Evolutionary conservation across 1,284 basidiomycete species (phyloP).

Genomic region (Leccinum pachyderme): DNA sequence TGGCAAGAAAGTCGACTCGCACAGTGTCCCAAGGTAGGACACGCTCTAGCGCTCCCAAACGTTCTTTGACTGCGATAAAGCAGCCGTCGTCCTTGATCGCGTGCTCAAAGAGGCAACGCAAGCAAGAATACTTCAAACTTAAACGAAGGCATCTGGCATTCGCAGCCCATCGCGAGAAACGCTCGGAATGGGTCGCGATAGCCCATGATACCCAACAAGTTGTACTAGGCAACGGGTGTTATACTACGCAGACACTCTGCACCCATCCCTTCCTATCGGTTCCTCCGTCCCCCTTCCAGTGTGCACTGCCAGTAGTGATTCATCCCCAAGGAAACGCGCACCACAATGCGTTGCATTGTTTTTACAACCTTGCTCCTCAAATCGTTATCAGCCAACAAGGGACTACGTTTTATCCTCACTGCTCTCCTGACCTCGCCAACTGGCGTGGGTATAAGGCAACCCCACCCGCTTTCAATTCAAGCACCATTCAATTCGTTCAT

Average conservation of each 20-base stretch:
- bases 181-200: slow-evolving; percentile 31
- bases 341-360: slow-evolving; percentile 9
- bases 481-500: slow-evolving; percentile 27
- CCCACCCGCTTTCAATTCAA: slow-evolving; percentile 4
- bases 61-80: slow-evolving; percentile 24
- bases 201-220: slow-evolving; percentile 43
- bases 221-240: slow-evolving; percentile 46
- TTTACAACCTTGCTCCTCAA: slow-evolving; percentile 40
- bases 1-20: slow-evolving; percentile 22
- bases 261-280: slow-evolving; percentile 18
- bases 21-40: slow-evolving; percentile 30
- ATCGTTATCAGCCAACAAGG: slow-evolving; percentile 38
- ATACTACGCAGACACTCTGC: slow-evolving; percentile 38
- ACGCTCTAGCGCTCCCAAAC: slow-evolving; percentile 20
- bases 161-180: slow-evolving; percentile 25
- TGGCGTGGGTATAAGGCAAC: slow-evolving; percentile 30
- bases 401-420: slow-evolving; percentile 43
- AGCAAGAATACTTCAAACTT: slow-evolving; percentile 23
- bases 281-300: slow-evolving; percentile 22
- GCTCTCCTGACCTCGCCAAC: slow-evolving; percentile 34
- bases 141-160: slow-evolving; percentile 22
- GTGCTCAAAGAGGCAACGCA: slow-evolving; percentile 22
- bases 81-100: slow-evolving; percentile 20
- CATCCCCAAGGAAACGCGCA: slow-evolving; percentile 5
- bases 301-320: slow-evolving; percentile 5